Conservation (phyloP, 108 stramenopile species). For the Cyclotella cryptica region DNA sequence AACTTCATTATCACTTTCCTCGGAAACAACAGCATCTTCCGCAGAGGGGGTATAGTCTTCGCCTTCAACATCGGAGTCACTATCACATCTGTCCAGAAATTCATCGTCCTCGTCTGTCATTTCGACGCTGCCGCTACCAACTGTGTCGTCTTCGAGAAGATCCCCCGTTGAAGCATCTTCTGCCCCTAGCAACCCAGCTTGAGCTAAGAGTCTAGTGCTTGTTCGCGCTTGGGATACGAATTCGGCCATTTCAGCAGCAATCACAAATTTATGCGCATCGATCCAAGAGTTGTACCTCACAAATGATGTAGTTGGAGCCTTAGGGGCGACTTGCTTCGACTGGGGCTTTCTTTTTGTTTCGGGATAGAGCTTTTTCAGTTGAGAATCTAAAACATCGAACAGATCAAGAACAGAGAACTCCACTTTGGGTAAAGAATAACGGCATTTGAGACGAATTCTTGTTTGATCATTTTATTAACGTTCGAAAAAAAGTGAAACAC, state of each 20-base stretch:
- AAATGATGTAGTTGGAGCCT: slow-evolving; percentile 52
- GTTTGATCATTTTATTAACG: neutral
- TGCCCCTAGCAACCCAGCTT: slow-evolving; percentile 61
- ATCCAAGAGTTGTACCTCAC: slow-evolving; percentile 77
- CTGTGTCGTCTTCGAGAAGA: slow-evolving; percentile 55
- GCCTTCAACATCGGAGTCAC: slow-evolving; percentile 36
- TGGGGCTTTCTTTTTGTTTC: slow-evolving; percentile 32
- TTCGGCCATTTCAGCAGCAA: slow-evolving; percentile 69
- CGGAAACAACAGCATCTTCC: slow-evolving; percentile 44
- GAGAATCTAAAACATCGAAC: slow-evolving; percentile 90
- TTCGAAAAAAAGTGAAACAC: slow-evolving; percentile 23
- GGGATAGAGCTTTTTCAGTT: slow-evolving; percentile 58
- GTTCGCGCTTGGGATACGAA: slow-evolving; percentile 44
- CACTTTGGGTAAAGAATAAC: slow-evolving; percentile 35
- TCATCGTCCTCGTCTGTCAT: slow-evolving; percentile 46
- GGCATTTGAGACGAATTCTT: neutral
- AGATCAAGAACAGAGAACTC: slow-evolving; percentile 93
- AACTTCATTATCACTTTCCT: slow-evolving; percentile 63
- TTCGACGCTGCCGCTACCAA: slow-evolving; percentile 35
- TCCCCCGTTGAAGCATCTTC: slow-evolving; percentile 39
- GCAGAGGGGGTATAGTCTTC: slow-evolving; percentile 36
- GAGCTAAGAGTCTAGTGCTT: slow-evolving; percentile 62
- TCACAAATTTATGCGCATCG: slow-evolving; percentile 84
- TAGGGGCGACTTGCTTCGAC: slow-evolving; percentile 28
- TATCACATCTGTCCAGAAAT: slow-evolving; percentile 56